Evolutionary conservation across 768 basidiomycete genomes (phyloP).

Genomic region (Pisolithus orientalis): DNA sequence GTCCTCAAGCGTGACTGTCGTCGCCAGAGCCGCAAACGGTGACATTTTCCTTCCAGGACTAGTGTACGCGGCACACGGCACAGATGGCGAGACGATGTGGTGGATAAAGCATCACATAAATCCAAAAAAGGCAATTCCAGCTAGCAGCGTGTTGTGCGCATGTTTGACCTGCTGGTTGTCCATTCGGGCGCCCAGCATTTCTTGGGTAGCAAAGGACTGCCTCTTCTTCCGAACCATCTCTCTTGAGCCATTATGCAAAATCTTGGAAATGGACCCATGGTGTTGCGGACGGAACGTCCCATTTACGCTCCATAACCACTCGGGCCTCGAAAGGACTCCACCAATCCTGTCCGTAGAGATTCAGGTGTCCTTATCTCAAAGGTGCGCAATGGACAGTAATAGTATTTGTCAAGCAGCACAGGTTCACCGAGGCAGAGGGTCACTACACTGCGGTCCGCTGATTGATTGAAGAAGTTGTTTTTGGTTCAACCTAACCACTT

Average conservation of each 20-base stretch:
- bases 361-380: conserved; percentile 6
- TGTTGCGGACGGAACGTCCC: background rate
- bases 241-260: background rate
- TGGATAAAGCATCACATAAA: conserved; percentile 1
- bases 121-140: conserved; percentile 16
- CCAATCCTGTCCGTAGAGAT: background rate
- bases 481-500: background rate
- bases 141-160: conserved; percentile 12
- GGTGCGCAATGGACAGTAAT: conserved; percentile 15
- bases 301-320: background rate
- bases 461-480: conserved; percentile 17
- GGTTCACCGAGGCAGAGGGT: conserved; percentile 26
- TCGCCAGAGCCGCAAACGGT: conserved; percentile 23
- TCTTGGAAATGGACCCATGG: background rate
- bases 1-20: conserved; percentile 30
- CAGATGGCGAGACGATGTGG: conserved; percentile 3
- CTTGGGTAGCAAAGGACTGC: background rate
- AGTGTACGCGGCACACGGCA: conserved; percentile 8
- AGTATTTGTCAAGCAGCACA: conserved; percentile 20
- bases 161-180: conserved; percentile 2
- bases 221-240: background rate
- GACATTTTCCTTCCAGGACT: conserved; percentile 14
- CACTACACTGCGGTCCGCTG: background rate
- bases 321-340: background rate
- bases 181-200: background rate